A percentile compares a stretch with the other conserved stretches of the same genome.
Evolutionary conservation across 805 yeast genomes (phyloP).

Genomic region (Cyberlindnera amylophila): DNA sequence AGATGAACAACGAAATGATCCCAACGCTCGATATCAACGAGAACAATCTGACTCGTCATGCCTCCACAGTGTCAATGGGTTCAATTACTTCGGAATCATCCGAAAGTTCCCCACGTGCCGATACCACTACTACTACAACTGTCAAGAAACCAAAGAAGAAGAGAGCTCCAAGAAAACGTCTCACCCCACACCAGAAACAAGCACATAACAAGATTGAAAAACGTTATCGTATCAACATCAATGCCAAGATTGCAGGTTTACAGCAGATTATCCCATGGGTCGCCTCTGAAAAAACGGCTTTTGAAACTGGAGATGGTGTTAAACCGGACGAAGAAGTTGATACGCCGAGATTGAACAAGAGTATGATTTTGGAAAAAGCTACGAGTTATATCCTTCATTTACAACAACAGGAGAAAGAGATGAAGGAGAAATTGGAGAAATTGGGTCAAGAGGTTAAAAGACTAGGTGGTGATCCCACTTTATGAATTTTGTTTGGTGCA

Average conservation of each 20-base stretch:
- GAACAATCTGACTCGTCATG: slow-evolving; percentile 9
- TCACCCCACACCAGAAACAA: slow-evolving; percentile 57
- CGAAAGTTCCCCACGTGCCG: slow-evolving; percentile 2
- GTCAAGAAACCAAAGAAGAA: slow-evolving; percentile 34
- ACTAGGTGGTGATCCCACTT: slow-evolving; percentile 20
- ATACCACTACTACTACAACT: slow-evolving; percentile 3
- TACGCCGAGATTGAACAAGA: slow-evolving; percentile 52
- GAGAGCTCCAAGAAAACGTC: slow-evolving; percentile 51
- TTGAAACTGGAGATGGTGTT: slow-evolving; percentile 38
- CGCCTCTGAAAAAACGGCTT: slow-evolving; percentile 57
- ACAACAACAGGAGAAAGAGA: slow-evolving; percentile 44
- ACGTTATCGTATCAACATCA: slow-evolving; percentile 66
- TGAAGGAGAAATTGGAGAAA: slow-evolving; percentile 30
- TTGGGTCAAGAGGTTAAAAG: slow-evolving; percentile 27
- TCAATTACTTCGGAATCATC: slow-evolving; percentile 9
- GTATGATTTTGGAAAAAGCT: slow-evolving; percentile 66
- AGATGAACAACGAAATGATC: not conserved
- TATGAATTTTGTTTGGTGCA: too few relatives aligned
- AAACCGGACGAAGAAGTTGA: slow-evolving; percentile 16
- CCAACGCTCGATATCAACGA: slow-evolving; percentile 8
- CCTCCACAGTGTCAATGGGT: slow-evolving; percentile 15
- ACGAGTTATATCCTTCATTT: slow-evolving; percentile 54
- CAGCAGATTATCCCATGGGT: slow-evolving; percentile 69
- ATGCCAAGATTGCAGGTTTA: slow-evolving; percentile 64
- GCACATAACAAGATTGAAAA: slow-evolving; percentile 74